Base-by-base conservation (phyloP, 2,329 filamentous ascomycete species). In the Aspergillus puulaauensis region DNA sequence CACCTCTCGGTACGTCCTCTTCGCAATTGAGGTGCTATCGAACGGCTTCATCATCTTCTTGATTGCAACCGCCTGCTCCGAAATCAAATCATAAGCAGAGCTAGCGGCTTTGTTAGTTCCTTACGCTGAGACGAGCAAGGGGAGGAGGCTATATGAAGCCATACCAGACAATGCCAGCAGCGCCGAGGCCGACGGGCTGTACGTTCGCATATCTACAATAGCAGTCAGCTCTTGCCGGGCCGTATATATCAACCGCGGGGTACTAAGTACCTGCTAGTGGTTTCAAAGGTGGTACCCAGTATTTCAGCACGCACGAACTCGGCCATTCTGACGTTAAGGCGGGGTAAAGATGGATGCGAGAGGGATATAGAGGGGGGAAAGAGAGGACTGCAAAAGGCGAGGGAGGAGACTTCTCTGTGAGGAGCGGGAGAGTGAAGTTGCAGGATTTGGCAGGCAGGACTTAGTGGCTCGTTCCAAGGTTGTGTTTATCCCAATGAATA, bases 31-130 rank as follows among this genome's bases (percentile, higher is more conserved):
- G 1, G 95, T 91, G 15, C 93, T 99, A 83, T 92, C 96, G 79
- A 99, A 99, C 7, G 95, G 95, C 83, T 98, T 98, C 93, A 99
- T 98, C 74, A 99, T 99, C 86, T 99, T 99, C 85, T 99, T 99
- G 75, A 99, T 92, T 57, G 95, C 95, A 60, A 99, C 95, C 78
- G 92, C 91, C 77, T 97, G 93, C 75, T 86, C 90, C 58, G 93
- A 97, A 77, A 99, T 91, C 80, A 97, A 92, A 77, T 99, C 95
- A 79, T 92, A 93, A 56, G 95, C 95, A 64, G 95, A 98, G 79
- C 93, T 98, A 33, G 44, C 23, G 31, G 21, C 12, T 31, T 6
- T 33, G 37, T 63, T 17, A 59, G 56, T 23, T 43, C 33, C 23
- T 40, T 23, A 33, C 31, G 19, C 33, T 11, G 17, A n/a, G 15